Evolutionary conservation across 2,329 filamentous ascomycete genomes (phyloP), one percentile per base, ranked within the genome.

Genomic region (Xylariaceae sp.): DNA sequence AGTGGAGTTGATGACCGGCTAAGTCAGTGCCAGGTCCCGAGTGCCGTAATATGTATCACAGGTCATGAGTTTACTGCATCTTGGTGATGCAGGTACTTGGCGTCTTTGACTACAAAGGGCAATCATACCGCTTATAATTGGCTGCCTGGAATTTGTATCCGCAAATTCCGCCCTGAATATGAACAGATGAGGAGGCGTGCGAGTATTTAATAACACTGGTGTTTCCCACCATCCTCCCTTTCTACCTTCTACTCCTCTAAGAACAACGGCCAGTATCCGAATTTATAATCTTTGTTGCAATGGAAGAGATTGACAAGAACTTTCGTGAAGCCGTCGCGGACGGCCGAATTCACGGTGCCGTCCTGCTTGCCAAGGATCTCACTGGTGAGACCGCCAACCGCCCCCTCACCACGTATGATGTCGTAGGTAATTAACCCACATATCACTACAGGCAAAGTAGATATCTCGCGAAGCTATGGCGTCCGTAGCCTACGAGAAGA

Each of bases 391-490:
- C 33, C n/a, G 26, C 7, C 12, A 14, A 23, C 23, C 26, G 17
- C 39, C 24, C 47, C 47, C 29, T 45, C 43, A 48, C 28, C 4
- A 39, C 14, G 14, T 23, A 12, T n/a, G n/a, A 45, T 3, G 11
- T 23, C 17, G 29, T 33, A 16, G n/a, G n/a, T n/a, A n/a, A 44
- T 19, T 49, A 46, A 55, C 37, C 14, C 29, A 24, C 31, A 28
- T 19, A 23, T 29, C 17, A 5, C 26, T 37, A 31, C 16, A 63
- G 55, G 61, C 14, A 61, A 58, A 44, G 55, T 59, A 41, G 40
- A 56, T 23, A 39, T 63, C 33, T 61, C 55, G 24, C 61, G 46
- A 46, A 57, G 45, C 46, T 61, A 63, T 41, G 61, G 61, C n/a
- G 55, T 61, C 21, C 61, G 61, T 16, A 61, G 55, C 16, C 37